A percentile compares a stretch with the other conserved stretches of the same genome.
Conservation (phyloP, 2,329 filamentous ascomycete species). For the Pseudogymnoascus sp. region DNA sequence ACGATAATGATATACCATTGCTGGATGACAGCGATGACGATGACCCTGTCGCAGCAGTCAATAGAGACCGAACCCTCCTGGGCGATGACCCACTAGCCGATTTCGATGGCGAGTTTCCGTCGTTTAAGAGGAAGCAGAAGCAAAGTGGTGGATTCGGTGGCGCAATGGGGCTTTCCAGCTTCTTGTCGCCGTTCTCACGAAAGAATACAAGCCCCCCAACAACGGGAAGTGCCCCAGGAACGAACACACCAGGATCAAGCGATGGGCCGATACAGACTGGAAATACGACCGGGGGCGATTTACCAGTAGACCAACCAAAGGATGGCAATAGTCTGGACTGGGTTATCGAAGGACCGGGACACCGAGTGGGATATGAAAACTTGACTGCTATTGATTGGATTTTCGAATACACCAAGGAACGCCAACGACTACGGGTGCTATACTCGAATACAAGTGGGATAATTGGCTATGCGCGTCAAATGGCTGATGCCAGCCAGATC, state of each 20-base stretch:
- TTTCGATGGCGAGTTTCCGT: conserved; percentile 44
- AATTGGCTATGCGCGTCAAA: conserved; percentile 60
- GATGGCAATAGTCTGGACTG: conserved; percentile 58
- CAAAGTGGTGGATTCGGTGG: conserved; percentile 11
- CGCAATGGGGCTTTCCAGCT: conserved; percentile 14
- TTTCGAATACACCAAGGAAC: conserved; percentile 95
- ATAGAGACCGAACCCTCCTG: conserved; percentile 34
- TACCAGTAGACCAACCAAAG: conserved; percentile 27
- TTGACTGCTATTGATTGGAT: conserved; percentile 99
- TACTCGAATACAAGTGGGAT: conserved; percentile 61
- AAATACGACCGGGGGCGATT: conserved; percentile 13
- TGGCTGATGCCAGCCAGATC: conserved; percentile 80
- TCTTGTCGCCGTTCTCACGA: conserved; percentile 23
- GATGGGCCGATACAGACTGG: conserved; percentile 14
- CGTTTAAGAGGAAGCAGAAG: conserved; percentile 64
- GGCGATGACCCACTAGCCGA: conserved; percentile 48
- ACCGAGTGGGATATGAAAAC: conserved; percentile 90
- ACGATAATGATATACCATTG: conserved; percentile 13
- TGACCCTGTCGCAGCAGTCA: conserved; percentile 22
- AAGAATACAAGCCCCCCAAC: conserved; percentile 17
- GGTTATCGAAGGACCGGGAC: conserved; percentile 81
- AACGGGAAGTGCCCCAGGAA: conserved; percentile 20
- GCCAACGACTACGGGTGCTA: conserved; percentile 74
- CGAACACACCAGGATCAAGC: conserved; percentile 16
- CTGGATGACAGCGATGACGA: conserved; percentile 35